Evolutionary conservation across 768 basidiomycete genomes (phyloP), one percentile per base, ranked within the genome.

Genomic region (Panellus pusillus): DNA sequence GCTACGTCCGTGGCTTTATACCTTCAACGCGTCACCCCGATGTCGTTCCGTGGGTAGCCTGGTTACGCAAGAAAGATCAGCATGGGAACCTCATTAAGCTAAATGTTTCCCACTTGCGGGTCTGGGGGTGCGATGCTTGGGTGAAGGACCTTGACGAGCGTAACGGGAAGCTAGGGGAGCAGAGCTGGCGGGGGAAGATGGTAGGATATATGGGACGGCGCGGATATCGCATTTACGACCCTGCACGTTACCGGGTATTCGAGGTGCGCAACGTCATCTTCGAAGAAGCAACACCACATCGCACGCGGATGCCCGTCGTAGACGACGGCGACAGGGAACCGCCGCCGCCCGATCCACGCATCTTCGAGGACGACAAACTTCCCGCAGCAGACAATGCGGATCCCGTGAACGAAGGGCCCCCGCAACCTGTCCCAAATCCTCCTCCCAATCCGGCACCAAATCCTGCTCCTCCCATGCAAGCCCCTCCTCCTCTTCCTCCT

Each of bases 1-100:
- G 51, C 17, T 69, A 71, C 40, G 31, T 70, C 0, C 39, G 57
- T 1, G 70, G 71, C 39, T 51, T 63, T n/a, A 57, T 66, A 1
- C 65, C 65, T 1, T 65, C 59, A 1, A 35, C 49, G 0, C 50
- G 56, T 6, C 62, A 65, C 37, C 63, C 63, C 9, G n/a, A 39
- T 18, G 28, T 63, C 9, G n/a, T 55, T 9, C 54, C 54, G 9
- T 49, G 54, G 48, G 18, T 24, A 2, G 43, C 41, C 1, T 55
- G 54, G 54, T 45, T 39, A 24, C 41, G 41, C 1, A 14, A 31
- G 9, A 47, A 42, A 18, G 38, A 32, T 14, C 13, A 2, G 11
- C 6, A 2, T 4, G 52, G 44, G 4, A 19, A 40, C n/a, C 44
- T 47, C 3, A n/a, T 39, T 9, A 19, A n/a, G 43, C 36, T 44